These are phyloP conservation scores for Coemansia erecta DNA, from an alignment of 192 early-diverging fungal genomes.

Conservation along the genomic window DNA sequence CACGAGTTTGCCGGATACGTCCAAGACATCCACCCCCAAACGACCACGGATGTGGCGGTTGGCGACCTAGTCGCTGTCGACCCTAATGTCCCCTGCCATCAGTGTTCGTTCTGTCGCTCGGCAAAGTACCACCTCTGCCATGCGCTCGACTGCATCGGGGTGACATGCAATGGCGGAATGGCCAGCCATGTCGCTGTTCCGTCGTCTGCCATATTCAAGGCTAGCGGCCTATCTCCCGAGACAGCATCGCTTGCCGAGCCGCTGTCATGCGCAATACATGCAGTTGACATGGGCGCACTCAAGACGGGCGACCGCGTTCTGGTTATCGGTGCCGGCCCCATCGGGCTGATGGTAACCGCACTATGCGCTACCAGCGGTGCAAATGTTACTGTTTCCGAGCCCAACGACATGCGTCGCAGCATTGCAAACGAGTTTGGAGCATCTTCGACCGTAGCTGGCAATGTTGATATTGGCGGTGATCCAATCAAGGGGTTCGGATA, in stretches of 20 bases:
- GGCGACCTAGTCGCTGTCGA: constrained; percentile 54
- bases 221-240: constrained; percentile 34
- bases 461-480: constrained; percentile 28
- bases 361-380: constrained; percentile 38
- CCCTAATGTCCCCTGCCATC: constrained; percentile 53
- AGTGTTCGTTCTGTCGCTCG: constrained; percentile 51
- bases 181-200: constrained; percentile 51
- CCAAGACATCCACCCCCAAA: constrained; percentile 42
- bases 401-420: constrained; percentile 38
- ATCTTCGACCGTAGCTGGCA: constrained; percentile 6
- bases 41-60: constrained; percentile 17
- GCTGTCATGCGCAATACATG: constrained; percentile 56
- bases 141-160: constrained; percentile 43
- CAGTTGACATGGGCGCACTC: constrained; percentile 49
- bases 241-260: constrained; percentile 55
- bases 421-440: constrained; percentile 42
- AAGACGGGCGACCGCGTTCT: constrained; percentile 48
- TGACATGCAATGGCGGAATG: constrained; percentile 57
- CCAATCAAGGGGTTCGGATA: constrained; percentile 38
- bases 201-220: constrained; percentile 28
- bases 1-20: constrained; percentile 57
- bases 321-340: constrained; percentile 55
- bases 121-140: constrained; percentile 52
- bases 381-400: constrained; percentile 46
- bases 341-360: constrained; percentile 56